These are phyloP conservation scores for Monosporascus sp. DNA, from an alignment of 2,329 filamentous ascomycete genomes.

Conservation along the genomic window DNA sequence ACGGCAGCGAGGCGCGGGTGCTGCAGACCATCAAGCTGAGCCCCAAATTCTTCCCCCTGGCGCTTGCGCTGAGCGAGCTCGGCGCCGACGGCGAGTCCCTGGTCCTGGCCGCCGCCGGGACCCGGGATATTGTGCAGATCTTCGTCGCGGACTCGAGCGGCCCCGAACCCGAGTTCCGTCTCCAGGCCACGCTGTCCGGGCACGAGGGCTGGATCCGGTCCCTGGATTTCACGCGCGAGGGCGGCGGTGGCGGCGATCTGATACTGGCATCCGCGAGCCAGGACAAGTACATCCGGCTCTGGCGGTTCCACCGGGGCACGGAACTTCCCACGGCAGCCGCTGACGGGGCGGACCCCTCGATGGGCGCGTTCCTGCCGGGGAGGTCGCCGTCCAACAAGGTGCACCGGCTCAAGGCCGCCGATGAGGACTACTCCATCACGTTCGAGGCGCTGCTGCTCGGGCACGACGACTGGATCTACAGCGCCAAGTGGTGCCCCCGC, in stretches of 20 bases:
- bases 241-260: conserved; percentile 54
- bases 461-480: conserved; percentile 98
- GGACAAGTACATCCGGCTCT: conserved; percentile 93
- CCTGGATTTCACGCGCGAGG: conserved; percentile 69
- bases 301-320: conserved; percentile 73
- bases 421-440: conserved; percentile 69
- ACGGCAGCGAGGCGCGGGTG: conserved; percentile 42
- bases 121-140: conserved; percentile 74
- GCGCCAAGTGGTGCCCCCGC: conserved; percentile 65
- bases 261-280: conserved; percentile 91
- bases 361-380: conserved; percentile 56
- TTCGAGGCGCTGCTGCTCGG: conserved; percentile 92
- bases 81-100: conserved; percentile 46
- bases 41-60: conserved; percentile 77
- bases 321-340: conserved; percentile 54
- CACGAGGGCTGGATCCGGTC: conserved; percentile 96
- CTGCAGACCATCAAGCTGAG: conserved; percentile 66
- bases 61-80: conserved; percentile 63
- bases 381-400: conserved; percentile 85
- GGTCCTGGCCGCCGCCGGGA: conserved; percentile 80
- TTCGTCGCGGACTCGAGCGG: conserved; percentile 52
- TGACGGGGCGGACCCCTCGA: conserved; percentile 48
- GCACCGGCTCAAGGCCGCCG: conserved; percentile 62
- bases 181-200: conserved; percentile 73
- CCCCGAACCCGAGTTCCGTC: conserved; percentile 49